Base-by-base conservation (phyloP, 163 green algal species). In the Chlamydomonas reinhardtii region DNA sequence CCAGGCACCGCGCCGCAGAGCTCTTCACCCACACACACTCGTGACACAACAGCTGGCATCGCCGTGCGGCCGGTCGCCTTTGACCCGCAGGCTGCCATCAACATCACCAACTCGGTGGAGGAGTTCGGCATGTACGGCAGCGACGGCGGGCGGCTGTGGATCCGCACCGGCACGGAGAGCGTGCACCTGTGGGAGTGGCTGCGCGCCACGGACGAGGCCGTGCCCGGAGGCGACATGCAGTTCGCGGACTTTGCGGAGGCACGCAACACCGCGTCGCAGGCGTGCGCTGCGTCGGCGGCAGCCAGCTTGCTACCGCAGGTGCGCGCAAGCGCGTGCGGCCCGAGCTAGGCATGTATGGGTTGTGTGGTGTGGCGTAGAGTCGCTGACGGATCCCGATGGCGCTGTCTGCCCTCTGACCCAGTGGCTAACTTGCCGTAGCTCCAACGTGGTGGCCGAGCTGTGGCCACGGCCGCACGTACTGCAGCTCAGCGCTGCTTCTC, bases 121-220 rank as follows among this genome's bases (percentile, higher is more conserved):
- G 82, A 93, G 74, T 81, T 97, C 54, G 95, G 94, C 0, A 88
- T 96, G 59, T 98, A 96, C 80, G 95, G 95, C 9, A 16, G 17
- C 17, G 59, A 87, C 2, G 54, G 43, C 20, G 89, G 92, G 64
- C 90, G 88, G 39, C 90, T 97, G 77, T 98, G 95, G 95, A 88
- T 92, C 34, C 83, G 86, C 27, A 96, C 91, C 15, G 90, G 94
- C 62, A 96, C 95, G 25, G 95, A 98, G 81, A 92, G 83, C 14
- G 75, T 98, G 73, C 93, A 96, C 90, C 89, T 96, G 32, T 98
- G 95, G 95, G 94, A 98, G 76, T 98, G 95, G 95, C 48, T 81
- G 17, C 86, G 84, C 9, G 93, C 93, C 19, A 95, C 92, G 84
- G 73, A 84, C n/a, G 90, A 95, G 70, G 88, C 52, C 9, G 31